Conservation (phyloP, 495 filamentous ascomycete genomes). For the Neurospora tetrasperma region DNA sequence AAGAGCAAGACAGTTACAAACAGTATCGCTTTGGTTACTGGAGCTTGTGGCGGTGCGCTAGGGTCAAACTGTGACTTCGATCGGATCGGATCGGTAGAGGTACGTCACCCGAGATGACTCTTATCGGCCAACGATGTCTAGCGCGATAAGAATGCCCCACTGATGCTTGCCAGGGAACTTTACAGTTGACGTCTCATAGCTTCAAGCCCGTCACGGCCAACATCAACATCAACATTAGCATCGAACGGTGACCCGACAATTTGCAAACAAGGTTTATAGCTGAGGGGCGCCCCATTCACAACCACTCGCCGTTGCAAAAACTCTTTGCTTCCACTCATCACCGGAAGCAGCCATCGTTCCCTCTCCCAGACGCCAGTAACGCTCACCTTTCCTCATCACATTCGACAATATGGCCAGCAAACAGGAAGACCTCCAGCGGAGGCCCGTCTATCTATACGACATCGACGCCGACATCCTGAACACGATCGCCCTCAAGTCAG, state of each 20-base stretch:
- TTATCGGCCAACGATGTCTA: constrained; percentile 12
- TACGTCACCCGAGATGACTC: constrained; percentile 12
- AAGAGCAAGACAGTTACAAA: background rate
- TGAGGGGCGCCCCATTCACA: background rate
- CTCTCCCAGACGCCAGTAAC: background rate
- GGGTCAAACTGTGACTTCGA: background rate
- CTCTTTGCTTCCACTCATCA: background rate
- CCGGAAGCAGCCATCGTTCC: background rate
- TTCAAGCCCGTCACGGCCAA: background rate
- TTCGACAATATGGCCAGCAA: constrained; percentile 18
- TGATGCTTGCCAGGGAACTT: background rate
- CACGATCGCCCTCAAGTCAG: constrained; percentile 52
- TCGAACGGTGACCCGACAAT: background rate
- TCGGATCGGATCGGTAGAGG: background rate
- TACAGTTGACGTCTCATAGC: background rate
- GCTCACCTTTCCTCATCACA: background rate
- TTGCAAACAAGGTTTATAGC: background rate
- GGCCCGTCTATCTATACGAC: constrained; percentile 62
- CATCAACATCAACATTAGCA: background rate
- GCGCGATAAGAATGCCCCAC: constrained; percentile 10
- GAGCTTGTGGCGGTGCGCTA: background rate
- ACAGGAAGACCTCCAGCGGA: constrained; percentile 29
- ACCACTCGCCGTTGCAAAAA: background rate
- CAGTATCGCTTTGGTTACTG: background rate
- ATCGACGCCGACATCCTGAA: constrained; percentile 67